Base-by-base conservation (phyloP, 148 eudicot genomes). In the Pouteria glomerata region DNA sequence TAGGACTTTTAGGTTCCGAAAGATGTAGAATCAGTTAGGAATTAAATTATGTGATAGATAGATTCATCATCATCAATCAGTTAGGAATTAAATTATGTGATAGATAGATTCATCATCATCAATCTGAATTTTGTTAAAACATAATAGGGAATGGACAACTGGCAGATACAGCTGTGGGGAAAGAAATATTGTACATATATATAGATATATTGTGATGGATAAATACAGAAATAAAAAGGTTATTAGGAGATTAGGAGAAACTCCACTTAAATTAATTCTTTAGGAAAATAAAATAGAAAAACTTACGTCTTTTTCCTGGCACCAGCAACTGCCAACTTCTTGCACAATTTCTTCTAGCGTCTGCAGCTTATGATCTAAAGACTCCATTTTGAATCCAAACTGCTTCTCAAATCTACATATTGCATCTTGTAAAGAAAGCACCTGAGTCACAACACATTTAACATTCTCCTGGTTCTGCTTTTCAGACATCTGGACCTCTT, bases 271-370 rank as follows among this genome's bases (percentile, higher is more conserved):
- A 23, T 19, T 31, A 44, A 12, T 56, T 7, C 30, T 47, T 12
- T 26, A 21, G 44, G n/a, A 57, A 15, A 13, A 37, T 41, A 31
- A 58, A 72, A 19, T n/a, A 61, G 8, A 53, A 52, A 26, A 24
- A 33, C 70, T 16, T 82, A 90, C 99, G 94, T 88, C 89, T 79
- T 82, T 85, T 65, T 77, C 82, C 60, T 78, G 85, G 57, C 47
- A 69, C 89, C 92, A 88, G 42, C 76, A 74, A 65, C 57, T 62
- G 66, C 73, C 74, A 70, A 87, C 79, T 56, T 82, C 83, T 19
- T 74, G 81, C 53, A 84, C 71, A 71, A 58, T 37, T 58, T 78
- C 81, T 76, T 88, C 96, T 60, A 78, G 72, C 68, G 55, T 76
- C 51, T 27, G 72, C 58, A 92, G 69, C 74, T 90, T 96, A 45